A percentile compares a stretch with the other conserved stretches of the same genome.
These are phyloP conservation scores for Phytopythium cucurbitacearum DNA, from an alignment of 352 stramenopile species.

Conservation along the genomic window DNA sequence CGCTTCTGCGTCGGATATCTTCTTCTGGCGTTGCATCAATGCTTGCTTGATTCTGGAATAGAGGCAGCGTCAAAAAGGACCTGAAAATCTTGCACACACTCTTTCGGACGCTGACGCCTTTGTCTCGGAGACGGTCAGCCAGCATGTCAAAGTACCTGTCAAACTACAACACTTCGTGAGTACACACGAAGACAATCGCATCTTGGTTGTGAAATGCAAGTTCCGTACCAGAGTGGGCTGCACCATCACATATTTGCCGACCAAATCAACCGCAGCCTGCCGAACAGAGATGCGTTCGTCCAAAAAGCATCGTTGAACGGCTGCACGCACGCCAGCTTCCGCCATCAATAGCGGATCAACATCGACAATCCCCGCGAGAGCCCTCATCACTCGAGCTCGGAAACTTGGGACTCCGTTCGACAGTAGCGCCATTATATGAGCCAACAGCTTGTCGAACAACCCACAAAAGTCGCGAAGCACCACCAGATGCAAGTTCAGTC, in stretches of 20 bases:
- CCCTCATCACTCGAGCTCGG: conserved; percentile 74
- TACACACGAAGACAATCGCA: neutral
- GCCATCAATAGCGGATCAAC: conserved; percentile 85
- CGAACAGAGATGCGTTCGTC: conserved; percentile 79
- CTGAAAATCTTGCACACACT: conserved; percentile 83
- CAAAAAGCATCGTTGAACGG: conserved; percentile 64
- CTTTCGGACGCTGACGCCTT: conserved; percentile 83
- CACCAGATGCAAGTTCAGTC: conserved; percentile 40
- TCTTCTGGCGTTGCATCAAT: conserved; percentile 11
- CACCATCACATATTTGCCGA: conserved; percentile 74
- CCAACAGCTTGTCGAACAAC: conserved; percentile 63
- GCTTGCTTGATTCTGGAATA: conserved; percentile 8
- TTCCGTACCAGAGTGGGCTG: conserved; percentile 64
- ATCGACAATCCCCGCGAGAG: conserved; percentile 68
- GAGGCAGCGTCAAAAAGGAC: conserved; percentile 27
- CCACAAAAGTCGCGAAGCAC: conserved; percentile 60
- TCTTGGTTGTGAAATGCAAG: neutral
- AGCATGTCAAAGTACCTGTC: conserved; percentile 79
- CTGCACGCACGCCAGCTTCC: conserved; percentile 42
- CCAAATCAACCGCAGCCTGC: conserved; percentile 80
- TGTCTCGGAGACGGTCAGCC: conserved; percentile 68
- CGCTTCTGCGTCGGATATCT: conserved; percentile 49
- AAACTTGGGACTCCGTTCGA: conserved; percentile 68
- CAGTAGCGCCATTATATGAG: conserved; percentile 73
- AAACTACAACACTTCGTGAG: conserved; percentile 35